phyloP scores from a whole-genome alignment of 805 yeast species.

The Cyberlindnera mississippiensis region DNA sequence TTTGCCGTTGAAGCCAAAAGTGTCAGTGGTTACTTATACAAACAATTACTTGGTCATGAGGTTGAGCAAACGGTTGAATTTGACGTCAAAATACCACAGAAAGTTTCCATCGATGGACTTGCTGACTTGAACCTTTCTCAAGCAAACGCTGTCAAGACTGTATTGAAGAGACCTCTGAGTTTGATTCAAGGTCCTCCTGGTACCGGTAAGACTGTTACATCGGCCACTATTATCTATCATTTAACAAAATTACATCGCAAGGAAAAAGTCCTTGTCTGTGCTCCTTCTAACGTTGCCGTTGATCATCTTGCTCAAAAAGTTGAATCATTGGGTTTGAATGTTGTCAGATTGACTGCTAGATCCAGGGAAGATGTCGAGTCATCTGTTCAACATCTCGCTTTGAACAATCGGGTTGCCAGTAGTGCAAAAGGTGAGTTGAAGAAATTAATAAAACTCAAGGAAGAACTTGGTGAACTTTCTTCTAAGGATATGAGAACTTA shows the following conservation, averaged over 20 bases:
- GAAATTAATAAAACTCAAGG: constrained; percentile 53
- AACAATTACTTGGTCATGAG: constrained; percentile 76
- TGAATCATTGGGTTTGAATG: constrained; percentile 65
- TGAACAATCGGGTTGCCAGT: constrained; percentile 48
- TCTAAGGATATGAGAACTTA: constrained; percentile 46
- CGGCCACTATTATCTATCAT: constrained; percentile 83
- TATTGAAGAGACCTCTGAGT: constrained; percentile 66
- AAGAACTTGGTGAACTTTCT: constrained; percentile 67
- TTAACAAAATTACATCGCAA: constrained; percentile 56
- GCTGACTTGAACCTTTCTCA: constrained; percentile 76
- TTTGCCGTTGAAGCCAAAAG: constrained; percentile 71
- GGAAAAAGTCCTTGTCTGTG: constrained; percentile 77
- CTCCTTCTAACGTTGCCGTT: constrained; percentile 94
- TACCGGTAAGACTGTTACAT: constrained; percentile 92
- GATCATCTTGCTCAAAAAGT: constrained; percentile 82
- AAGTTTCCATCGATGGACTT: constrained; percentile 60
- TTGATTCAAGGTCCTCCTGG: constrained; percentile 96
- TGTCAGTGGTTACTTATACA: constrained; percentile 71
- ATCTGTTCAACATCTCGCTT: constrained; percentile 51
- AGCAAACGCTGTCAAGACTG: constrained; percentile 67
- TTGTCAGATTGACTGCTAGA: constrained; percentile 72
- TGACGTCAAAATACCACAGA: constrained; percentile 56
- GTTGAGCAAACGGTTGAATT: constrained; percentile 59
- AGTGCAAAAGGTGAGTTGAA: constrained; percentile 53
- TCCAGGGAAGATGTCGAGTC: constrained; percentile 79